A percentile compares a stretch with the other conserved stretches of the same genome.
Evolutionary conservation across 2,329 filamentous ascomycete genomes (phyloP).

Genomic region (Myriosclerotinia duriaeana): DNA sequence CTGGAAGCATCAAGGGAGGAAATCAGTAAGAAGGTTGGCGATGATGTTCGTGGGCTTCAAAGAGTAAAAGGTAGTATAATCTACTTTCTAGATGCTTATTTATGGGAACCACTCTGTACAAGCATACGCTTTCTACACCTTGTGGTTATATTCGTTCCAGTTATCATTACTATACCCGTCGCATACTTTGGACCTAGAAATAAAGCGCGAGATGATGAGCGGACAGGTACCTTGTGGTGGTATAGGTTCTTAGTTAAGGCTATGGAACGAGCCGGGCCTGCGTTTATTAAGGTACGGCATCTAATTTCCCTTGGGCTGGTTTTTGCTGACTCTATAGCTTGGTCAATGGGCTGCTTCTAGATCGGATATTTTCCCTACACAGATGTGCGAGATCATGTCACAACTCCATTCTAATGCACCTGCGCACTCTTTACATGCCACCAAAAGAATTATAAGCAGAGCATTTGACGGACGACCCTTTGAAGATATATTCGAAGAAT

Average conservation of each 20-base stretch:
- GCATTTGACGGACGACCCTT: slow-evolving; percentile 81
- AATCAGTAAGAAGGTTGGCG: slow-evolving; percentile 66
- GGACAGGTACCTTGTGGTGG: slow-evolving; percentile 88
- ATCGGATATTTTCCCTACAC: slow-evolving; percentile 90
- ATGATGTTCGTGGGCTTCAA: slow-evolving; percentile 59
- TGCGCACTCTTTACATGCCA: slow-evolving; percentile 79
- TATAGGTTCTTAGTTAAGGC: slow-evolving; percentile 81
- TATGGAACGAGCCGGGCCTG: slow-evolving; percentile 92
- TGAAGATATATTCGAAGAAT: slow-evolving; percentile 94
- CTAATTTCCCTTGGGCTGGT: not conserved
- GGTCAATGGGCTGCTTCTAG: slow-evolving; percentile 98
- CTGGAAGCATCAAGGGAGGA: slow-evolving; percentile 77
- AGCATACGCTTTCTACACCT: slow-evolving; percentile 85
- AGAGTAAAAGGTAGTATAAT: slow-evolving; percentile 59
- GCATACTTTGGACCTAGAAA: slow-evolving; percentile 75
- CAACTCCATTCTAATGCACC: slow-evolving; percentile 92
- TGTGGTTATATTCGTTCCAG: slow-evolving; percentile 84
- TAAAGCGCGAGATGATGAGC: slow-evolving; percentile 67
- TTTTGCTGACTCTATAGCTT: slow-evolving; percentile 53
- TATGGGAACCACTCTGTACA: slow-evolving; percentile 86
- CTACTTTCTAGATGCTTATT: slow-evolving; percentile 67
- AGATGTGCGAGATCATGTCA: slow-evolving; percentile 92
- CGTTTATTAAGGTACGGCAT: slow-evolving; percentile 85
- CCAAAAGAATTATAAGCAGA: slow-evolving; percentile 73
- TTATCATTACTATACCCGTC: slow-evolving; percentile 74